These are phyloP conservation scores for Hypoxylon fuscum DNA, from an alignment of 495 filamentous ascomycete species.

Conservation along the genomic window DNA sequence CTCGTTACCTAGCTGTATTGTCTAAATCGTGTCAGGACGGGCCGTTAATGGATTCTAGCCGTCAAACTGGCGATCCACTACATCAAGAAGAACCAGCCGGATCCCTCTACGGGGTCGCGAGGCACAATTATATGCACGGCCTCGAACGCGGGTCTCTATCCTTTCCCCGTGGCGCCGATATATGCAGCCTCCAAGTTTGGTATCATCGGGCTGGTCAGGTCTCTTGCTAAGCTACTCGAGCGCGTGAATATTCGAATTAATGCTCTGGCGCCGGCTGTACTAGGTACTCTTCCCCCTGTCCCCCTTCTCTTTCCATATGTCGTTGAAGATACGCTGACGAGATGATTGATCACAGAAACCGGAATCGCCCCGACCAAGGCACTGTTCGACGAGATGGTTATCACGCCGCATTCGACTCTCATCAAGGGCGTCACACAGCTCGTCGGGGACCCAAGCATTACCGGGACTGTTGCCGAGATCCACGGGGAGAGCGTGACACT, in stretches of 20 bases:
- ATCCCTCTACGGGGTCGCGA: conserved; percentile 37
- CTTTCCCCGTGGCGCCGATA: conserved; percentile 63
- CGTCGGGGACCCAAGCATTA: conserved; percentile 50
- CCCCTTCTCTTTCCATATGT: not conserved
- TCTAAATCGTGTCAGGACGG: not conserved
- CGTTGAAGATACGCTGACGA: conserved; percentile 7
- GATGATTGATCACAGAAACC: conserved; percentile 49
- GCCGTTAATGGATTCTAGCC: conserved; percentile 41
- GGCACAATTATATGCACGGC: conserved; percentile 65
- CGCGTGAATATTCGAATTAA: conserved; percentile 61
- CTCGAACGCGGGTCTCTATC: conserved; percentile 65
- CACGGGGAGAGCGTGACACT: conserved; percentile 63
- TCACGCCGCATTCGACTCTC: conserved; percentile 63
- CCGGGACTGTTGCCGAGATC: conserved; percentile 61
- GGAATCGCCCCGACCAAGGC: conserved; percentile 55
- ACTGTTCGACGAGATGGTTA: conserved; percentile 59
- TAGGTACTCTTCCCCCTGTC: conserved; percentile 46
- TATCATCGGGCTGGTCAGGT: conserved; percentile 61
- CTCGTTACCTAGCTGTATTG: not conserved
- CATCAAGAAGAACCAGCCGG: conserved; percentile 55
- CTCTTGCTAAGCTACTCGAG: conserved; percentile 51
- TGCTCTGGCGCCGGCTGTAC: conserved; percentile 61
- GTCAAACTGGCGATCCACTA: conserved; percentile 63
- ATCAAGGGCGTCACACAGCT: conserved; percentile 56
- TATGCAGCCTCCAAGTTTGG: conserved; percentile 63